Base-by-base conservation (phyloP, 1,139 yeast genomes). In the Nakaseomyces sp. region DNA sequence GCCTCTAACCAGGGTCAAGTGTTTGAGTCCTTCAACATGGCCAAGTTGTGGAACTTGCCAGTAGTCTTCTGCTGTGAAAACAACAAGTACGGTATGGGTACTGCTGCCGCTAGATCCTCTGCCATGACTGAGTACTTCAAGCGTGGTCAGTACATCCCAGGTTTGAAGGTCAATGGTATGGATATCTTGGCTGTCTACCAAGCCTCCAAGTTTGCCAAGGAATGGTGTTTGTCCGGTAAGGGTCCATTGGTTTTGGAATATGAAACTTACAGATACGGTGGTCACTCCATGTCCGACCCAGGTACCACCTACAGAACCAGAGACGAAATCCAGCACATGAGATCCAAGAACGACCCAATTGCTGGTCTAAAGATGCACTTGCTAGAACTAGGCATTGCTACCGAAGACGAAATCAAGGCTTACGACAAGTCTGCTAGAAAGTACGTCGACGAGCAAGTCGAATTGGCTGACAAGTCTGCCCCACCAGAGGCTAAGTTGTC, bases 51-150 rank as follows among this genome's bases (percentile, higher is more conserved):
- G 96, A 81, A 88, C 71, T 77, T 91, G 65, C 98, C 98, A 55
- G 82, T 87, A 64, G 71, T 91, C 55, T 91, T 87, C 65, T 88
- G 93, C 53, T 91, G 98, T 76, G 98, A 91, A 72, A 91, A 91
- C 78, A 91, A 91, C 81, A 91, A 88, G 73, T 91, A 91, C 68
- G 98, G 98, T 76, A 91, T 91, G 98, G 98, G 98, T 72, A 91
- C 98, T 45, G 72, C 98, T 54, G 97, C 97, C 47, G 71, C 95
- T 44, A 82, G 98, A 72, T 87, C 97, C 13, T 88, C 96, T 47
- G 98, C 98, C 43, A 72, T 88, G 76, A 82, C 94, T 49, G 97
- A 91, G 62, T 91, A 88, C 77, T 85, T 84, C 80, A 87, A 91
- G 81, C 88, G 98, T 73, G 98, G 97, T 65, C 98, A 91, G 73